Conservation (phyloP, 805 yeast genomes). For the Schizosaccharomyces lindneri region DNA sequence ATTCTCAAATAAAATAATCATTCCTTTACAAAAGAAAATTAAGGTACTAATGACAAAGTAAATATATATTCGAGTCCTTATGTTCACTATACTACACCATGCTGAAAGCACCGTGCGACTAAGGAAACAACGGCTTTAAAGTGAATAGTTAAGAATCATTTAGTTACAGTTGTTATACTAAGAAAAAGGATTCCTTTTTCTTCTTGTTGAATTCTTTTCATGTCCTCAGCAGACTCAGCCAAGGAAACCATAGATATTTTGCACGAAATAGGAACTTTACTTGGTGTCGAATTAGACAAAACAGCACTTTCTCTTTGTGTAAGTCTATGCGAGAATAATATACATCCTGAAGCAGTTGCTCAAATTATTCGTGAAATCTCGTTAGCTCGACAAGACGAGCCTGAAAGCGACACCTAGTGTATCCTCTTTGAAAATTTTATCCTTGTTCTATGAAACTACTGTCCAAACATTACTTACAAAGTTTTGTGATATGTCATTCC, state of each 20-base stretch:
- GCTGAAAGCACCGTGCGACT: too few relatives aligned
- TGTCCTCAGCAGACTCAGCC: not conserved
- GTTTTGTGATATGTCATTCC: not conserved
- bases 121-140: too few relatives aligned
- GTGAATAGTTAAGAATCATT: too few relatives aligned
- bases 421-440: too few relatives aligned
- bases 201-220: too few relatives aligned
- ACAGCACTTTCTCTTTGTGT: constrained; percentile 10
- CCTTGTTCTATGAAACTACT: not conserved
- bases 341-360: constrained; percentile 13
- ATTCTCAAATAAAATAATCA: too few relatives aligned
- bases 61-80: too few relatives aligned
- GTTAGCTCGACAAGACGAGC: constrained; percentile 4
- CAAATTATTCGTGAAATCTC: not conserved
- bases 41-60: too few relatives aligned
- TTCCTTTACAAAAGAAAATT: too few relatives aligned
- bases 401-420: not conserved
- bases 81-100: too few relatives aligned
- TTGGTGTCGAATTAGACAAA: constrained; percentile 12
- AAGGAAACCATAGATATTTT: constrained; percentile 3
- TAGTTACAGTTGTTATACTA: too few relatives aligned
- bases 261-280: constrained; percentile 13
- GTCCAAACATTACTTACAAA: not conserved
- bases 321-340: constrained; percentile 13
- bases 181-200: too few relatives aligned